phyloP scores from a whole-genome alignment of 1,139 yeast species.

The Kurtzmaniella quercitrusa region DNA sequence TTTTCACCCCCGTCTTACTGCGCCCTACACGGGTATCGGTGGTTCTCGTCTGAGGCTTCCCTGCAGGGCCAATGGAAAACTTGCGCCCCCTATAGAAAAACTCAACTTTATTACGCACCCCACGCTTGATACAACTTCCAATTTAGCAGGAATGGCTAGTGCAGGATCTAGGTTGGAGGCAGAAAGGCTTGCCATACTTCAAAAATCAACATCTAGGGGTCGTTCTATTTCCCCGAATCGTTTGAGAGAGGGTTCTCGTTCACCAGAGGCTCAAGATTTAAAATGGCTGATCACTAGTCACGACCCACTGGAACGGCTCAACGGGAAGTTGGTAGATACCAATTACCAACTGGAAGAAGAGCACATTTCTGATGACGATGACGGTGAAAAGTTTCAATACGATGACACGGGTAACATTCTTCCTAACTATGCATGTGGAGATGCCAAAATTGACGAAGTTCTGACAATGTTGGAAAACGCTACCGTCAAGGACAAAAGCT shows the following conservation, averaged over 20 bases:
- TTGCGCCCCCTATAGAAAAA: not conserved
- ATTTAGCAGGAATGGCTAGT: slow-evolving; percentile 20
- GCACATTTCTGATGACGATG: slow-evolving; percentile 61
- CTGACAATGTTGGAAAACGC: slow-evolving; percentile 43
- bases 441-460: slow-evolving; percentile 42
- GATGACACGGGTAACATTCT: slow-evolving; percentile 59
- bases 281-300: slow-evolving; percentile 49
- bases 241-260: slow-evolving; percentile 30
- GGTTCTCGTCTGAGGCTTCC: too few relatives aligned
- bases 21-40: not conserved
- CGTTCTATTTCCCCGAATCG: slow-evolving; percentile 38
- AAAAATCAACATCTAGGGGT: slow-evolving; percentile 28
- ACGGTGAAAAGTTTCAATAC: slow-evolving; percentile 52
- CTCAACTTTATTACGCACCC: not conserved
- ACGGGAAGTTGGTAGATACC: slow-evolving; percentile 16
- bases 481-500: slow-evolving; percentile 33
- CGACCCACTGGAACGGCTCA: slow-evolving; percentile 58
- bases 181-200: slow-evolving; percentile 40
- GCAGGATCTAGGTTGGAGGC: slow-evolving; percentile 42
- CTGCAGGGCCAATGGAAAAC: not conserved
- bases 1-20: not conserved
- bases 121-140: not conserved
- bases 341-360: slow-evolving; percentile 60
- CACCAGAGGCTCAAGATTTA: slow-evolving; percentile 39
- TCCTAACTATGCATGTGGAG: slow-evolving; percentile 56